Evolutionary conservation across 805 yeast genomes (phyloP).

Genomic region (Teunomyces kruisii): DNA sequence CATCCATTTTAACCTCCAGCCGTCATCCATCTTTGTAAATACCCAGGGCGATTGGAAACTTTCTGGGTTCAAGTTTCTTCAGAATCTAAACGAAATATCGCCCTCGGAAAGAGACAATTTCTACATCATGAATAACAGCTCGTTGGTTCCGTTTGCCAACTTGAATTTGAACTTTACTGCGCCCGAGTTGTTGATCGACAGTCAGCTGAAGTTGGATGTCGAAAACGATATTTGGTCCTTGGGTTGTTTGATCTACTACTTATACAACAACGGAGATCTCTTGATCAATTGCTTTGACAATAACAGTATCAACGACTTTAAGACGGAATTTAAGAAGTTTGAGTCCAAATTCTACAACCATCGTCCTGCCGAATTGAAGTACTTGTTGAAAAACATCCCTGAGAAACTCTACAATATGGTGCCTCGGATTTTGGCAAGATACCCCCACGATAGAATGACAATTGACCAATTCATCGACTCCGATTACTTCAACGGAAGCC

Average conservation of each 20-base stretch:
- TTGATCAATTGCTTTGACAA: constrained; percentile 42
- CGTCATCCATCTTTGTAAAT: constrained; percentile 72
- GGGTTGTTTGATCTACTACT: constrained; percentile 70
- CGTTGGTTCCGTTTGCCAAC: constrained; percentile 76
- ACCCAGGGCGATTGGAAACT: constrained; percentile 93
- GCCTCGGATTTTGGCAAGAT: constrained; percentile 54
- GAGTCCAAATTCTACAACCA: constrained; percentile 45
- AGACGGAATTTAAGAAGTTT: constrained; percentile 51
- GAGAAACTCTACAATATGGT: constrained; percentile 48
- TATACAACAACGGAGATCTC: constrained; percentile 58
- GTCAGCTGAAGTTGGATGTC: constrained; percentile 47
- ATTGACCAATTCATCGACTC: constrained; percentile 70
- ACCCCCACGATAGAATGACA: constrained; percentile 55
- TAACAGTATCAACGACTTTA: constrained; percentile 59
- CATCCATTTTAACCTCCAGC: constrained; percentile 77
- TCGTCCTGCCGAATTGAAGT: constrained; percentile 32
- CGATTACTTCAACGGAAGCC: constrained; percentile 76
- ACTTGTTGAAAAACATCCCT: constrained; percentile 60
- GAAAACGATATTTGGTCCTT: constrained; percentile 83
- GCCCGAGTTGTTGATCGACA: constrained; percentile 75
- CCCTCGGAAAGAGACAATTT: constrained; percentile 54
- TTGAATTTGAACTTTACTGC: constrained; percentile 74
- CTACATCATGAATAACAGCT: constrained; percentile 69
- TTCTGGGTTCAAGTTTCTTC: constrained; percentile 61
- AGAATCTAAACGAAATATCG: constrained; percentile 49